A percentile compares a stretch with the other conserved stretches of the same genome.
These are phyloP conservation scores for Yamadazyma sp. DNA, from an alignment of 1,139 yeast genomes.

Conservation along the genomic window DNA sequence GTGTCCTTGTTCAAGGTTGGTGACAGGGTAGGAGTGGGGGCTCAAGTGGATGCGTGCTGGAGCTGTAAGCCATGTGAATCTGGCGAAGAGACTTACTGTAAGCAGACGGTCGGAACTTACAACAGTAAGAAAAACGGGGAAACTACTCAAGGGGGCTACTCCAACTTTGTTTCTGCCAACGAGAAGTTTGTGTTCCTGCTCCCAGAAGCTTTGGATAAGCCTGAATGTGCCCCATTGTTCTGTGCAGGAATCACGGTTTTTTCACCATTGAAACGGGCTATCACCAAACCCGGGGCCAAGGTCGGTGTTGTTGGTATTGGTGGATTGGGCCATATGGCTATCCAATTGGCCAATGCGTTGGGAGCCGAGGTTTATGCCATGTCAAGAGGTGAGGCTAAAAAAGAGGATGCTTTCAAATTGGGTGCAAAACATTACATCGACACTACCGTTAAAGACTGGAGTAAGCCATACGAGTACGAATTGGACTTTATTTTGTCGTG, in stretches of 20 bases:
- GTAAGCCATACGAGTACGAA: slow-evolving; percentile 23
- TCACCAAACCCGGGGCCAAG: slow-evolving; percentile 25
- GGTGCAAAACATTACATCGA: slow-evolving; percentile 39
- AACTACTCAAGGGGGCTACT: slow-evolving; percentile 56
- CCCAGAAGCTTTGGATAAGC: slow-evolving; percentile 47
- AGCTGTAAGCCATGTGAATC: slow-evolving; percentile 44
- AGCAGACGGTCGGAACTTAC: slow-evolving; percentile 41
- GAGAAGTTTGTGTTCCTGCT: slow-evolving; percentile 53
- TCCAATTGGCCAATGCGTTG: slow-evolving; percentile 38
- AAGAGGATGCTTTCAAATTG: slow-evolving; percentile 30
- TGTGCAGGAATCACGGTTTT: slow-evolving; percentile 65
- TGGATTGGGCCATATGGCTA: slow-evolving; percentile 41
- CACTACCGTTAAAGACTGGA: slow-evolving; percentile 32
- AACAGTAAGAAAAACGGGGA: slow-evolving; percentile 34
- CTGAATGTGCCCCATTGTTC: slow-evolving; percentile 59
- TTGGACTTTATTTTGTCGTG: slow-evolving; percentile 49
- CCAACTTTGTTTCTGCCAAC: slow-evolving; percentile 51
- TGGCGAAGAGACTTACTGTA: slow-evolving; percentile 51
- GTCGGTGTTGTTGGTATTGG: slow-evolving; percentile 48
- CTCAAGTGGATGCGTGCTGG: slow-evolving; percentile 47
- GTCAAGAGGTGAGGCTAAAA: slow-evolving; percentile 32
- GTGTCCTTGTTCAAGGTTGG: slow-evolving; percentile 49
- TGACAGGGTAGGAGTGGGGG: slow-evolving; percentile 62
- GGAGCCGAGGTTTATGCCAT: slow-evolving; percentile 41
- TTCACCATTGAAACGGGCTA: slow-evolving; percentile 49